Percentiles rank a stretch among this genome's conserved stretches.
These are phyloP conservation scores for Termitomyces eurrhizus DNA, from an alignment of 768 basidiomycete genomes.

Conservation along the genomic window DNA sequence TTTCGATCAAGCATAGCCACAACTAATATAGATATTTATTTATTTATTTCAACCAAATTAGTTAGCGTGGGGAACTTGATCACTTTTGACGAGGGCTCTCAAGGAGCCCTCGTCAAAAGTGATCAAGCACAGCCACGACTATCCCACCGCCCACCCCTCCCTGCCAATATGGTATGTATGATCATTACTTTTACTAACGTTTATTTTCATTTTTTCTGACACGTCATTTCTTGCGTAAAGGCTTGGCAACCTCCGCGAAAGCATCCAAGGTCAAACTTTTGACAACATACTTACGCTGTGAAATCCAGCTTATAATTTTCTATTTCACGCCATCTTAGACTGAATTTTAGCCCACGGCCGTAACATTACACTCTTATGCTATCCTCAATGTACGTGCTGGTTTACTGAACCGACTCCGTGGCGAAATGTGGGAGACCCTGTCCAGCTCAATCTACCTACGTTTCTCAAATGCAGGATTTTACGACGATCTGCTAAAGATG, in stretches of 20 bases:
- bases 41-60: no score
- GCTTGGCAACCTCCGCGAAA: slow-evolving; percentile 24
- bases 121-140: no score
- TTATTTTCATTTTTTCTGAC: no score
- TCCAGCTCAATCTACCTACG: slow-evolving; percentile 93
- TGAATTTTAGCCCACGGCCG: slow-evolving; percentile 74
- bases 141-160: no score
- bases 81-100: no score
- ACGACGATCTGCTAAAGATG: slow-evolving; percentile 68
- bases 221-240: no score
- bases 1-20: no score
- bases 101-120: no score
- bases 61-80: no score
- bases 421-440: slow-evolving; percentile 97
- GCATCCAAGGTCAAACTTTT: slow-evolving; percentile 95
- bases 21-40: no score
- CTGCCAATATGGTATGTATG: no score
- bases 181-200: no score
- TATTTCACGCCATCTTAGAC: slow-evolving; percentile 6
- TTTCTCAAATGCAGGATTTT: slow-evolving; percentile 80
- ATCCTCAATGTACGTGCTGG: slow-evolving; percentile 96
- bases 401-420: slow-evolving; percentile 88
- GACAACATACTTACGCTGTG: slow-evolving; percentile 82
- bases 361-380: slow-evolving; percentile 91
- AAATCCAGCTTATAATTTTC: slow-evolving; percentile 17